phyloP scores from a whole-genome alignment of 306 rosid genomes.

The Vigna reflexopilosa region DNA sequence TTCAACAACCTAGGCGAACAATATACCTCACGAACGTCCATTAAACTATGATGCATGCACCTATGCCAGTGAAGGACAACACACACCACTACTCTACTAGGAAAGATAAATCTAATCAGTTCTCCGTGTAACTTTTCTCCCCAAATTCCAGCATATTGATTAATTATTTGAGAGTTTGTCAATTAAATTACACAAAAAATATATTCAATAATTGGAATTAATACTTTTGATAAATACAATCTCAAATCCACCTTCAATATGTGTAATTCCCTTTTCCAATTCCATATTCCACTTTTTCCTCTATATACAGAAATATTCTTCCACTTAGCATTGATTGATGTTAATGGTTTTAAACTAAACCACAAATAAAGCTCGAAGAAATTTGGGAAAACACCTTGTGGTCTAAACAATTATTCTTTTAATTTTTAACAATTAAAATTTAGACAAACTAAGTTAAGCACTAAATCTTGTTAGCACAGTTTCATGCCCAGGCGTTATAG shows the following conservation, averaged over 20 bases:
- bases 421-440: conserved; percentile 17
- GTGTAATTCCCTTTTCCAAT: neutral
- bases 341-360: neutral
- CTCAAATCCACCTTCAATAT: neutral
- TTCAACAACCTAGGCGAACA: conserved; percentile 14
- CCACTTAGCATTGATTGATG: neutral
- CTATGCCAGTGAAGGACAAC: neutral
- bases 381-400: neutral
- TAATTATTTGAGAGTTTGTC: neutral
- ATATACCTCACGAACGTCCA: neutral
- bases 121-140: neutral
- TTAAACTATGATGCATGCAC: neutral
- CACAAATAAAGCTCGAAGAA: neutral
- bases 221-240: neutral
- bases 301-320: neutral
- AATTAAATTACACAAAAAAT: neutral
- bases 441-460: too few relatives aligned
- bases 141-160: neutral
- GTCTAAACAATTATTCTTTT: neutral
- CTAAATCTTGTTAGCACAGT: neutral
- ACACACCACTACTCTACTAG: neutral
- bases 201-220: neutral
- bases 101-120: conserved; percentile 11
- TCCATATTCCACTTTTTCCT: conserved; percentile 8
- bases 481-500: conserved; percentile 10